phyloP scores from a whole-genome alignment of 2,329 filamentous ascomycete genomes.

The Moelleriella libera region DNA sequence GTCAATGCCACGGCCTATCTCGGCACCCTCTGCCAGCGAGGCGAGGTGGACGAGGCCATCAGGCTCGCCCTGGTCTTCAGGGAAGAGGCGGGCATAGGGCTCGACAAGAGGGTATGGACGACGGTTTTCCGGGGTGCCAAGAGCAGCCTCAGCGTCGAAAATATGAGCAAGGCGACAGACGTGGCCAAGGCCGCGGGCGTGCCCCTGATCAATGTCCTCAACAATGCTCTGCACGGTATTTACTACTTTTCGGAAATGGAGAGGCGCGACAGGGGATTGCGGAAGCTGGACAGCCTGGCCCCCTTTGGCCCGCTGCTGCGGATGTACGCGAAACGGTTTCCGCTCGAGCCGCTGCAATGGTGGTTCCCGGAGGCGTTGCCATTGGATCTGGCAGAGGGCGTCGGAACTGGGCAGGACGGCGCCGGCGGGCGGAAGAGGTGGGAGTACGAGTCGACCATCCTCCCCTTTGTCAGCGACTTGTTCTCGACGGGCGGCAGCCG shows the following conservation, averaged over 20 bases:
- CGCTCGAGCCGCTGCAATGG: slow-evolving; percentile 27
- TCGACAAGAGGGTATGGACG: slow-evolving; percentile 53
- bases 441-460: slow-evolving; percentile 15
- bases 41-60: slow-evolving; percentile 20
- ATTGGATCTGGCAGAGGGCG: slow-evolving; percentile 12
- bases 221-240: slow-evolving; percentile 32
- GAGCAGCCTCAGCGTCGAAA: slow-evolving; percentile 32
- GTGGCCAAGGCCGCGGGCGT: slow-evolving; percentile 34
- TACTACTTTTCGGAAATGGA: slow-evolving; percentile 29
- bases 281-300: slow-evolving; percentile 18
- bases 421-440: slow-evolving; percentile 10
- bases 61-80: slow-evolving; percentile 17
- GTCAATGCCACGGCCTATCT: slow-evolving; percentile 54
- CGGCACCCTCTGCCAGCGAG: slow-evolving; percentile 49
- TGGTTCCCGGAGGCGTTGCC: slow-evolving; percentile 21
- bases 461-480: slow-evolving; percentile 18
- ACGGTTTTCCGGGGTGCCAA: slow-evolving; percentile 62
- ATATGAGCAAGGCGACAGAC: slow-evolving; percentile 27
- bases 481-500: slow-evolving; percentile 11
- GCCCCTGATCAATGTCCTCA: slow-evolving; percentile 18
- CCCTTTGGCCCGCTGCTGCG: slow-evolving; percentile 33
- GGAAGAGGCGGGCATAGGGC: slow-evolving; percentile 33
- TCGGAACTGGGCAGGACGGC: slow-evolving; percentile 8
- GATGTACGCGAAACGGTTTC: slow-evolving; percentile 33
- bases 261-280: slow-evolving; percentile 11